phyloP scores from a whole-genome alignment of 202 grass and related monocot genomes.

The Brachypodium distachyon region DNA sequence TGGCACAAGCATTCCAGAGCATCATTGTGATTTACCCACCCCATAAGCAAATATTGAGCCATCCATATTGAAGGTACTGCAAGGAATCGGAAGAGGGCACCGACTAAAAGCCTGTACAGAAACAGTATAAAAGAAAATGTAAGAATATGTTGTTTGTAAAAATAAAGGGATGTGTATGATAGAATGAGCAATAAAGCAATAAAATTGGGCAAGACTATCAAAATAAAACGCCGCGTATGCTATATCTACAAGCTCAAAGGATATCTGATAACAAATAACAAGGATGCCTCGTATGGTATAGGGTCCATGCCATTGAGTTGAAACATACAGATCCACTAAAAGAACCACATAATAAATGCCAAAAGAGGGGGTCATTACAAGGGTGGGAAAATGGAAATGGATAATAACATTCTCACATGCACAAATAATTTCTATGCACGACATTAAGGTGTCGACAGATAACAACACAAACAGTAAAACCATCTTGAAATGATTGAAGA shows the following conservation, averaged over 20 bases:
- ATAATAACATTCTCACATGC: not conserved
- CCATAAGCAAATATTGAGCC: conserved; percentile 97
- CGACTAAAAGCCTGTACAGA: conserved; percentile 64
- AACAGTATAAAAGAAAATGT: conserved; percentile 5
- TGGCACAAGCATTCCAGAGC: not conserved
- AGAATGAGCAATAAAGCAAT: not conserved
- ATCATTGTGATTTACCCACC: conserved; percentile 64
- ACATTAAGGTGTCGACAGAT: conserved; percentile 2
- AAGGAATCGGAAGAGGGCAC: conserved; percentile 78
- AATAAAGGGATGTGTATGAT: not conserved
- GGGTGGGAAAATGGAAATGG: not conserved
- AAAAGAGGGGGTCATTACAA: not conserved
- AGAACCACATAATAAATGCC: not conserved
- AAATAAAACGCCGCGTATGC: not conserved
- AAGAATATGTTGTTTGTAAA: not conserved
- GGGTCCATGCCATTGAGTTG: not conserved
- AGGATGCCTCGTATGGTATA: not conserved
- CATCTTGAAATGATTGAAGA: not conserved
- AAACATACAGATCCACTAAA: not conserved
- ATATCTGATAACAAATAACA: not conserved
- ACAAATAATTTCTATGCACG: not conserved
- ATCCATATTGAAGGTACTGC: conserved; percentile 90
- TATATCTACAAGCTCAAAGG: not conserved
- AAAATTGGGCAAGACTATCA: not conserved
- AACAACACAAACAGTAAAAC: not conserved